A percentile compares a stretch with the other conserved stretches of the same genome.
These are phyloP conservation scores for Primulina tabacum DNA, from an alignment of 257 asterid species.

Conservation along the genomic window DNA sequence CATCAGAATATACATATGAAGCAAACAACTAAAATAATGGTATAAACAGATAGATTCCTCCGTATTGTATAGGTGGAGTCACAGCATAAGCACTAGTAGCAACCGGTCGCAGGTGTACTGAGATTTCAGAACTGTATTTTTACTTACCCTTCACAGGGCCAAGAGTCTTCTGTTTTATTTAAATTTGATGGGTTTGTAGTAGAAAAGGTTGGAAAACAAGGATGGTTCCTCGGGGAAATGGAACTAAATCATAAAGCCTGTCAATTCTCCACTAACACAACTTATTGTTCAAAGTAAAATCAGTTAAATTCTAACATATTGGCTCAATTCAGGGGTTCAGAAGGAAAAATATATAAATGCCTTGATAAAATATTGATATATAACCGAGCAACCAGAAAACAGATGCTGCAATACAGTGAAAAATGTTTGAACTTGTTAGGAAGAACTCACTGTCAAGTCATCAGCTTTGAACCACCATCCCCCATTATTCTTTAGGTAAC, in stretches of 20 bases:
- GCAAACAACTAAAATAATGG: neutral
- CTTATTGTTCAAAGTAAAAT: neutral
- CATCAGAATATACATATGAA: neutral
- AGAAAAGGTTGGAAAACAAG: neutral
- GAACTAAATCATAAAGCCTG: neutral
- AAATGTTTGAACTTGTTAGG: slow-evolving; percentile 1
- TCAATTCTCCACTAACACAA: neutral
- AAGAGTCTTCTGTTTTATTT: neutral
- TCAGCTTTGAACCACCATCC: slow-evolving; percentile 77
- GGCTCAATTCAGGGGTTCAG: neutral
- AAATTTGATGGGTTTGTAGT: neutral
- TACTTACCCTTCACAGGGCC: neutral
- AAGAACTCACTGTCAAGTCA: slow-evolving; percentile 58
- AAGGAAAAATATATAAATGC: neutral
- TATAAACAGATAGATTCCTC: neutral
- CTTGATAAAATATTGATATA: neutral
- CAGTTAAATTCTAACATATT: neutral
- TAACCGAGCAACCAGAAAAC: neutral
- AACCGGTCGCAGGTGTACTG: no score
- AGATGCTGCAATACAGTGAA: neutral
- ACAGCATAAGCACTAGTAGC: neutral
- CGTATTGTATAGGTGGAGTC: neutral
- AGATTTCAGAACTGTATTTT: neutral
- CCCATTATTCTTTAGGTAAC: slow-evolving; percentile 61
- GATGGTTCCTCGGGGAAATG: neutral